Percentiles rank a stretch among this genome's conserved stretches.
These are phyloP conservation scores for Bacidia gigantensis DNA, from an alignment of 495 filamentous ascomycete genomes.

Conservation along the genomic window DNA sequence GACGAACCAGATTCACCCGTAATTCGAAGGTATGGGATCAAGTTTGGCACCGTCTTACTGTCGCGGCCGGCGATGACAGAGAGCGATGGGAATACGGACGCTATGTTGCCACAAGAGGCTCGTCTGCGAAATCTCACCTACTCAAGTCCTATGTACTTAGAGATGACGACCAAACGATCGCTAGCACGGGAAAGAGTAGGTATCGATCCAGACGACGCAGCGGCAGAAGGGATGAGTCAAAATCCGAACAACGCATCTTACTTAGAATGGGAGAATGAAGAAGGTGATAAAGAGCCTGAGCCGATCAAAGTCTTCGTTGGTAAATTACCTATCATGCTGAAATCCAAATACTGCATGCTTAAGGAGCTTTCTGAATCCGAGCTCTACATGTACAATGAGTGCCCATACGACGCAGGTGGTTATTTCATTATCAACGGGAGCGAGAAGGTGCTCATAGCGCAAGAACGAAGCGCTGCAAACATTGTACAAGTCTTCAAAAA, in stretches of 20 bases:
- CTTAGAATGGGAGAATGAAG: constrained; percentile 37
- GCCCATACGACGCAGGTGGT: constrained; percentile 92
- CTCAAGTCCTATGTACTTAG: constrained; percentile 74
- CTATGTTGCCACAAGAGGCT: constrained; percentile 81
- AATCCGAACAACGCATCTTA: constrained; percentile 32
- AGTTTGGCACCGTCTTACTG: constrained; percentile 74
- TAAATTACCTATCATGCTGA: constrained; percentile 94
- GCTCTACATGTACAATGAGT: constrained; percentile 81
- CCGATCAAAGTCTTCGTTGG: constrained; percentile 70
- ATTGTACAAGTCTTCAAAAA: constrained; percentile 99
- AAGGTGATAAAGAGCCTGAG: constrained; percentile 47
- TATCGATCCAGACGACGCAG: constrained; percentile 33
- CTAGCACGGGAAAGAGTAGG: constrained; percentile 65
- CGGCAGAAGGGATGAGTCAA: constrained; percentile 31
- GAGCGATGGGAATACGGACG: constrained; percentile 70
- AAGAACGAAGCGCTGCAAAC: constrained; percentile 93
- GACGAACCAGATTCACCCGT: constrained; percentile 61
- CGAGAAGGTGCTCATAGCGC: constrained; percentile 96
- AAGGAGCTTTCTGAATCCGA: constrained; percentile 65
- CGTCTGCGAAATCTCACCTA: constrained; percentile 92
- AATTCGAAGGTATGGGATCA: constrained; percentile 81
- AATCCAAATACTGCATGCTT: constrained; percentile 83
- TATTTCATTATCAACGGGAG: constrained; percentile 99
- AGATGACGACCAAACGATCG: constrained; percentile 64
- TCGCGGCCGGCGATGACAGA: constrained; percentile 80